Percentiles rank a stretch among this genome's conserved stretches.
These are phyloP conservation scores for Endothia cerciana DNA, from an alignment of 2,329 filamentous ascomycete species.

Conservation along the genomic window DNA sequence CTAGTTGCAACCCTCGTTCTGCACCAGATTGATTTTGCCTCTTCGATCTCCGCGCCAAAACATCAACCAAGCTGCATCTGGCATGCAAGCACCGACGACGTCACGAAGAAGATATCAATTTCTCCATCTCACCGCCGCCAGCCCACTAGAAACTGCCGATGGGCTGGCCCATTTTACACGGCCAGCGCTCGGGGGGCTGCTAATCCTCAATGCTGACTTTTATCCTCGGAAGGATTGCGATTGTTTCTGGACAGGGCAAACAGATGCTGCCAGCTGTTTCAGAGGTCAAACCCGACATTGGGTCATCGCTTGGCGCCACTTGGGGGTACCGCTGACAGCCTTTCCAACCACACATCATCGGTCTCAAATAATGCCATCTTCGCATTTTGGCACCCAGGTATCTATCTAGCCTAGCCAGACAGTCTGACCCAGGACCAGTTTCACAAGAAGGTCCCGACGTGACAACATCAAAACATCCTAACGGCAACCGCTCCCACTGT, in stretches of 20 bases:
- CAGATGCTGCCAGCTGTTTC: conserved; percentile 24
- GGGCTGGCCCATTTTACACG: neutral
- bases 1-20: neutral
- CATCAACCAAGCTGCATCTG: no score
- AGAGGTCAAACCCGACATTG: conserved; percentile 25
- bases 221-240: neutral
- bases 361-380: conserved; percentile 12
- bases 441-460: neutral
- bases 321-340: conserved; percentile 18
- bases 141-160: neutral
- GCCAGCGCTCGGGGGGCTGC: neutral
- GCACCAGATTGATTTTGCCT: neutral
- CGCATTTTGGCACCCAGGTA: neutral
- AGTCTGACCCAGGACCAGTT: neutral
- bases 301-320: conserved; percentile 24
- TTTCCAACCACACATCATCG: conserved; percentile 18
- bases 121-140: neutral
- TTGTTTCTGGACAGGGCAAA: conserved; percentile 22
- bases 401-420: neutral
- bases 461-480: neutral
- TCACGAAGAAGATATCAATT: neutral
- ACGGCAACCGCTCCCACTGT: neutral
- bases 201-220: neutral
- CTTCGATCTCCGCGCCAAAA: no score
- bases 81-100: neutral